phyloP scores from a whole-genome alignment of 345 rosid genomes.

The Nephelium lappaceum region DNA sequence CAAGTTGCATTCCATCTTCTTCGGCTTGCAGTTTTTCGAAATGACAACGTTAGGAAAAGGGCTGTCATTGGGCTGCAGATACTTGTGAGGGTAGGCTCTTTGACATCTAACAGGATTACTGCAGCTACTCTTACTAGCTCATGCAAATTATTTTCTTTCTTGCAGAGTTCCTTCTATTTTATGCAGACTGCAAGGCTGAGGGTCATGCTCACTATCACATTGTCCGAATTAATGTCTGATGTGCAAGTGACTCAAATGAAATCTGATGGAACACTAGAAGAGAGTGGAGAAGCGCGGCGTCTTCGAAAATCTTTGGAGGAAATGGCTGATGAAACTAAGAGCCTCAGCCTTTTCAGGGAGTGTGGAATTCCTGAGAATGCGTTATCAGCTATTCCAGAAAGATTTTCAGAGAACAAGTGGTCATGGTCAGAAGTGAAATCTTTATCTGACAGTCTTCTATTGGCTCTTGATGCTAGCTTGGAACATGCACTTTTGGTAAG shows the following conservation, averaged over 20 bases:
- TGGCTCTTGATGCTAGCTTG: conserved; percentile 96
- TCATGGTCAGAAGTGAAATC: conserved; percentile 85
- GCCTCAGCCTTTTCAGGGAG: conserved; percentile 62
- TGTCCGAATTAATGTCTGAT: conserved; percentile 97
- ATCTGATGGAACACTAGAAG: conserved; percentile 89
- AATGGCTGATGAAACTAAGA: conserved; percentile 86
- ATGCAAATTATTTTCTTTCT: conserved; percentile 30
- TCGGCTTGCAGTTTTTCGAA: conserved; percentile 92
- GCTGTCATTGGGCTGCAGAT: conserved; percentile 96
- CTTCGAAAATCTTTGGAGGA: conserved; percentile 90
- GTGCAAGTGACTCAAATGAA: conserved; percentile 97
- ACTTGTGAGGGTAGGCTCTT: conserved; percentile 75
- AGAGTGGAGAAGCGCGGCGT: conserved; percentile 93
- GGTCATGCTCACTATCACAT: conserved; percentile 93
- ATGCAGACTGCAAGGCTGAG: conserved; percentile 94
- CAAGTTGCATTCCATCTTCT: conserved; percentile 98
- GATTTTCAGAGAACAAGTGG: conserved; percentile 71
- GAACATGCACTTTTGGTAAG: conserved; percentile 97
- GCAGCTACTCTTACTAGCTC: conserved; percentile 16
- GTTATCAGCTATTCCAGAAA: conserved; percentile 56
- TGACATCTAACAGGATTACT: conserved; percentile 26
- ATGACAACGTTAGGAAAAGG: conserved; percentile 88
- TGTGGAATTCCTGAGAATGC: conserved; percentile 84
- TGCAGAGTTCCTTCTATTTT: conserved; percentile 93
- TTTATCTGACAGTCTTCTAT: conserved; percentile 77